Evolutionary conservation across 768 basidiomycete genomes (phyloP).

Genomic region (Podaxis sp.): DNA sequence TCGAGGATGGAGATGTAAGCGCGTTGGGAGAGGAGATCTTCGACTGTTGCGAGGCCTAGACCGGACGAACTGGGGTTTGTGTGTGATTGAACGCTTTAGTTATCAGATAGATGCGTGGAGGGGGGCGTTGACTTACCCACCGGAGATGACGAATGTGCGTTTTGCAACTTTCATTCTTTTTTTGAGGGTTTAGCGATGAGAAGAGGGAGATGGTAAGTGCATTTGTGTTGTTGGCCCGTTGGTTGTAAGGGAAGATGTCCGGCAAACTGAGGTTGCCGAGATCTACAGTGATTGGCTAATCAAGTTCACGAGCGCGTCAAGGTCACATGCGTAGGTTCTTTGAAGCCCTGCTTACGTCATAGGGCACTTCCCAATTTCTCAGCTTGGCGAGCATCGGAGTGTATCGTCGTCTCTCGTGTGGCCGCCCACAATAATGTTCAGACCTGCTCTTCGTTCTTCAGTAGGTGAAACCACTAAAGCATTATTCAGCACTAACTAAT

Average conservation of each 20-base stretch:
- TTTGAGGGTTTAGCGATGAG: not conserved
- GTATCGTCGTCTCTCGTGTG: not conserved
- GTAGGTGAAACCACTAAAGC: slow-evolving; percentile 29
- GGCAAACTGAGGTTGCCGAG: not conserved
- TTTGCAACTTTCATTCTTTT: slow-evolving; percentile 46
- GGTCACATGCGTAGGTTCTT: slow-evolving; percentile 13
- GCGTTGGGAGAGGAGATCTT: slow-evolving; percentile 40
- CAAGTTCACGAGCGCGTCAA: slow-evolving; percentile 14
- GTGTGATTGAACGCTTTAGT: not conserved
- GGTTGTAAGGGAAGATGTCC: not conserved
- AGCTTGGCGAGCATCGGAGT: not conserved
- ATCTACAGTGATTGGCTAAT: slow-evolving; percentile 21
- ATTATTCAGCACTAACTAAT: not conserved
- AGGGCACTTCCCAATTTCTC: not conserved
- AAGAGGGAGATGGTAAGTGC: not conserved
- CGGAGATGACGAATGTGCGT: slow-evolving; percentile 57
- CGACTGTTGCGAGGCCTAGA: slow-evolving; percentile 53
- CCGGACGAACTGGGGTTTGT: slow-evolving; percentile 47
- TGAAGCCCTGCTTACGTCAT: slow-evolving; percentile 21
- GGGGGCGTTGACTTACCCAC: slow-evolving; percentile 40
- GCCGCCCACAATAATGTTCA: slow-evolving; percentile 39
- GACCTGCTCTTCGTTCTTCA: slow-evolving; percentile 43
- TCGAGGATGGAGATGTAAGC: slow-evolving; percentile 57
- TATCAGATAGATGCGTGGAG: not conserved
- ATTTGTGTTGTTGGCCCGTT: not conserved